phyloP scores from a whole-genome alignment of 2,329 filamentous ascomycete species.

The Dothiorella sarmentorum region DNA sequence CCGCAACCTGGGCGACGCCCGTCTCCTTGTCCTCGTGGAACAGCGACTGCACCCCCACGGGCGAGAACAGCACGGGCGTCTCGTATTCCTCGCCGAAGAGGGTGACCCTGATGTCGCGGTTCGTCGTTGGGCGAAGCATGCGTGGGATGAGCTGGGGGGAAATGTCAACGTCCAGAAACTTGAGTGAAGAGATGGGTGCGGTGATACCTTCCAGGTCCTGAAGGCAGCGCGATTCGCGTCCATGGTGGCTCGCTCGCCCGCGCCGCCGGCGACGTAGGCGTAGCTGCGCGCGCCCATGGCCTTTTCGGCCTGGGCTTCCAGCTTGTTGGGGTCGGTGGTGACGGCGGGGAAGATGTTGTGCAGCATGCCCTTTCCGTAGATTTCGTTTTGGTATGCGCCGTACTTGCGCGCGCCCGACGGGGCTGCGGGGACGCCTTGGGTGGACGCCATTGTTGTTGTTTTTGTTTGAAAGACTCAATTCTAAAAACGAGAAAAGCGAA shows the following conservation, averaged over 20 bases:
- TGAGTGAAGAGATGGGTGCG: not conserved
- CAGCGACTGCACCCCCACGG: constrained; percentile 63
- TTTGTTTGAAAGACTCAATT: not conserved
- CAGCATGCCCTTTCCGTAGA: constrained; percentile 54
- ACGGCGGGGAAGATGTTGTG: constrained; percentile 48
- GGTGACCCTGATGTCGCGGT: constrained; percentile 5
- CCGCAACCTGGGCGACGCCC: constrained; percentile 58
- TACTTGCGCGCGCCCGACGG: constrained; percentile 32
- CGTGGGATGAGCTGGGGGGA: constrained; percentile 6
- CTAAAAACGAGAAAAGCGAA: too few relatives aligned
- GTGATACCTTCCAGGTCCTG: constrained; percentile 45
- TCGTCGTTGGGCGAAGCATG: constrained; percentile 12
- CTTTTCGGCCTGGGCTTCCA: constrained; percentile 54
- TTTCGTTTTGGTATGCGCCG: constrained; percentile 38
- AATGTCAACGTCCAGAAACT: not conserved
- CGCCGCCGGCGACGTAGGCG: constrained; percentile 61
- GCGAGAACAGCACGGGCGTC: constrained; percentile 59
- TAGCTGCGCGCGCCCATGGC: constrained; percentile 49
- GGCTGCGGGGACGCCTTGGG: constrained; percentile 2
- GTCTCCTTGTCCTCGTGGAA: constrained; percentile 64
- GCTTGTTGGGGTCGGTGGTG: constrained; percentile 57
- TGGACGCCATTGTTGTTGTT: not conserved
- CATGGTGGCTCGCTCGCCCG: constrained; percentile 60
- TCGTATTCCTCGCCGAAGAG: constrained; percentile 41
- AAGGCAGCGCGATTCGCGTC: constrained; percentile 59